Base-by-base conservation (phyloP, 805 yeast species). In the Myxozyma vanderwaltii region DNA sequence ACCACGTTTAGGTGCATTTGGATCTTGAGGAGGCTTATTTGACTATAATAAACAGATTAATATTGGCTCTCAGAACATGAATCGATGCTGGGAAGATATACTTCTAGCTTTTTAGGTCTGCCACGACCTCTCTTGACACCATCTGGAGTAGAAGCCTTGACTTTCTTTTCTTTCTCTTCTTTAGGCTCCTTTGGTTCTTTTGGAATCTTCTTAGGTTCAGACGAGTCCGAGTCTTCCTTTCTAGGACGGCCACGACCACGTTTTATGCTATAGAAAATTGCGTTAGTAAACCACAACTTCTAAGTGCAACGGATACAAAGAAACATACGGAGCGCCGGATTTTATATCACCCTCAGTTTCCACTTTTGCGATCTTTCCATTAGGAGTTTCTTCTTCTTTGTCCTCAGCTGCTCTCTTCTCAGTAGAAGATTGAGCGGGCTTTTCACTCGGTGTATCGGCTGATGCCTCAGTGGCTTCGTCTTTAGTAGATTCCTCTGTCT, bases 231-330 rank as follows among this genome's bases (percentile, higher is more conserved):
- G 8, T 7, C 46, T n/a, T 33, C 31, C 35, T 56, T 56, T 24
- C 47, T 19, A 23, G 60, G 63, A n/a, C 63, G 63, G 17, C 63
- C 63, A 12, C 63, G 63, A 8, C 60, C 56, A 4, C 60, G 59
- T 43, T 51, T 59, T 23, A 40, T 54, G n/a, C 39, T 24, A 17
- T 15, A 2, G 24, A 41, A 4, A 17, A 23, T 19, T 13, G 15
- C n/a, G 26, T 39, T 19, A 24, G 12, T 36, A 44, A 35, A 15
- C 24, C 13, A 3, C 27, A 36, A 49, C 39, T 23, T 21, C 13
- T 19, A 3, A 4, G n/a, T n/a, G n/a, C n/a, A n/a, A 19, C 19
- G 10, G 3, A 41, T 21, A 13, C 12, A 19, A 2, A 41, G 8
- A 19, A 6, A 36, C 57, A 5, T 46, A 27, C 51, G 38, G 21